Conservation (phyloP, 106 monocot species). For the Dendrobium chrysotoxum region DNA sequence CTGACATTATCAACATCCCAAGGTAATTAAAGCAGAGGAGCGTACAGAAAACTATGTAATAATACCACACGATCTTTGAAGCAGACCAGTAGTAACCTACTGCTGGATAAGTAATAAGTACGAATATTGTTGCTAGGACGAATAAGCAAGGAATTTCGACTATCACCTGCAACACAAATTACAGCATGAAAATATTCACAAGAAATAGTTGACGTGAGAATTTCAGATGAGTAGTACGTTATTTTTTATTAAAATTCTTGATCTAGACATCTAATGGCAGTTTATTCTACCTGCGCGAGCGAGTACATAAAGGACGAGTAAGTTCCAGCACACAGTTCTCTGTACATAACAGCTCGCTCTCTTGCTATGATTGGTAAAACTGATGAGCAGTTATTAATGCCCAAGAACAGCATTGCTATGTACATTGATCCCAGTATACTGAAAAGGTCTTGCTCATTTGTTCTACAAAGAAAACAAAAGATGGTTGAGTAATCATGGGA, state of each 20-base stretch:
- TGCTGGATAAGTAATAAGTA: constrained; percentile 15
- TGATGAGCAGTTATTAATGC: constrained; percentile 33
- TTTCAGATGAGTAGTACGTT: background rate
- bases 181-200: background rate
- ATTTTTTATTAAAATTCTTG: background rate
- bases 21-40: constrained; percentile 18
- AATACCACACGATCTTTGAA: constrained; percentile 18
- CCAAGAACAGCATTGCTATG: constrained; percentile 17
- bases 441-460: constrained; percentile 39
- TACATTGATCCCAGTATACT: constrained; percentile 50
- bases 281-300: constrained; percentile 5
- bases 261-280: background rate
- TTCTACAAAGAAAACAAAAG: constrained; percentile 15
- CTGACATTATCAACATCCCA: constrained; percentile 20
- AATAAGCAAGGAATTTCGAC: constrained; percentile 13
- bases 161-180: constrained; percentile 2
- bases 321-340: constrained; percentile 55
- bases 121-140: constrained; percentile 4
- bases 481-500: background rate
- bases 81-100: constrained; percentile 17
- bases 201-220: background rate
- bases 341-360: constrained; percentile 36
- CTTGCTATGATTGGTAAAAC: constrained; percentile 32
- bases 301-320: constrained; percentile 24
- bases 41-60: constrained; percentile 15